Conservation (phyloP, 2,329 filamentous ascomycete genomes). For the Phyllosticta ampelicida region DNA sequence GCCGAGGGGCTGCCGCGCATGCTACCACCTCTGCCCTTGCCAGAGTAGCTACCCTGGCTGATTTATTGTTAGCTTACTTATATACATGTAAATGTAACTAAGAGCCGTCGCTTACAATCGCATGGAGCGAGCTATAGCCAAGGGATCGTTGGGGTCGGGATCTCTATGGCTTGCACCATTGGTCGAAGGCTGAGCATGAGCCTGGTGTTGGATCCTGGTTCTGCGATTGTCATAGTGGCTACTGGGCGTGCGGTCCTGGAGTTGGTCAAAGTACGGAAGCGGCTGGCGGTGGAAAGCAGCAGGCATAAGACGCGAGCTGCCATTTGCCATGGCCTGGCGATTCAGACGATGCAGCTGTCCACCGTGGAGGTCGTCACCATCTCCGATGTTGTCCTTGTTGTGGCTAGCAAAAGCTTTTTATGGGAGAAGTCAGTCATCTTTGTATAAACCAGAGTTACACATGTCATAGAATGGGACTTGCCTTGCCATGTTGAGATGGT, state of each 20-base stretch:
- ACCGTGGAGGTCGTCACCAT: not conserved
- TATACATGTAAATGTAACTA: not conserved
- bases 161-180: not conserved
- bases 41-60: not conserved
- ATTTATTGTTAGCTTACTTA: not conserved
- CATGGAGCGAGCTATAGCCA: not conserved
- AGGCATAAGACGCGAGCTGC: not conserved
- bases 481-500: not conserved
- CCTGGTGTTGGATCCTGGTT: not conserved
- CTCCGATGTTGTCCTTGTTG: constrained; percentile 2
- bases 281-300: not conserved
- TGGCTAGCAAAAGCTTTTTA: not conserved
- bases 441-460: too few relatives aligned
- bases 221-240: not conserved
- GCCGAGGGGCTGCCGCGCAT: not conserved
- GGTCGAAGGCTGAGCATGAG: not conserved
- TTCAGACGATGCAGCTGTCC: constrained; percentile 8
- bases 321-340: constrained; percentile 1
- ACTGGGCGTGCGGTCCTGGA: not conserved
- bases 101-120: not conserved
- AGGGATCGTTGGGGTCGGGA: not conserved
- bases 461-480: not conserved
- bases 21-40: not conserved
- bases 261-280: not conserved
- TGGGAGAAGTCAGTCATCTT: not conserved